phyloP scores from a whole-genome alignment of 2,329 filamentous ascomycete genomes.

The Aureobasidium uvarum region DNA sequence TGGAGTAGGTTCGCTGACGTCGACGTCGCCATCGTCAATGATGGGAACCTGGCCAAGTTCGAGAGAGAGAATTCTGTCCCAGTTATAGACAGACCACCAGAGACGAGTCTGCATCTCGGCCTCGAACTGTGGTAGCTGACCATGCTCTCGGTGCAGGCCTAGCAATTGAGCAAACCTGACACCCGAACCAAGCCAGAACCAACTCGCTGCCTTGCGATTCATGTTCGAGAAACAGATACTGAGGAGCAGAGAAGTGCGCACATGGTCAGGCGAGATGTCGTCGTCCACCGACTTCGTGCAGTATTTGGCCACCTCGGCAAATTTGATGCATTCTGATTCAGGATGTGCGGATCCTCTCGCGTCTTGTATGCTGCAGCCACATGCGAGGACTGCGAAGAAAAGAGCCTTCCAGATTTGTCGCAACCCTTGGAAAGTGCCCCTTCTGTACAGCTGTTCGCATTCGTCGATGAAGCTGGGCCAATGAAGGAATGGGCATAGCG shows the following conservation, averaged over 20 bases:
- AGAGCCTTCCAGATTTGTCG: constrained; percentile 72
- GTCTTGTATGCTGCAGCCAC: constrained; percentile 71
- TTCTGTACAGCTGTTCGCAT: constrained; percentile 73
- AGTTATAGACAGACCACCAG: constrained; percentile 92
- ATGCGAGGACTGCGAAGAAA: constrained; percentile 79
- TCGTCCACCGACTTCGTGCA: constrained; percentile 81
- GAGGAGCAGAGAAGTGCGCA: constrained; percentile 67
- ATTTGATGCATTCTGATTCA: constrained; percentile 59
- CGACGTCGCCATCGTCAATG: constrained; percentile 86
- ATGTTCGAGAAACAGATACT: constrained; percentile 80
- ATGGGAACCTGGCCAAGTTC: constrained; percentile 77
- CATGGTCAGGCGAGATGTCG: constrained; percentile 71
- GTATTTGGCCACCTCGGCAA: constrained; percentile 67
- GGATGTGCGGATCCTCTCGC: constrained; percentile 55
- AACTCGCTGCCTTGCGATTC: constrained; percentile 81
- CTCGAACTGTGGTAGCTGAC: constrained; percentile 71
- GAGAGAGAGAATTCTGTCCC: constrained; percentile 75
- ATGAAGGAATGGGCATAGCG: constrained; percentile 80
- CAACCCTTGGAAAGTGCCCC: constrained; percentile 59
- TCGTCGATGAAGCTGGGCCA: constrained; percentile 78
- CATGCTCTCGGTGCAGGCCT: constrained; percentile 72
- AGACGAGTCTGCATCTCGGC: constrained; percentile 81
- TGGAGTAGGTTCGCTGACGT: constrained; percentile 73
- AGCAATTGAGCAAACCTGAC: constrained; percentile 80
- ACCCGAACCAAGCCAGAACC: constrained; percentile 79